A percentile compares a stretch with the other conserved stretches of the same genome.
These are phyloP conservation scores for Ophiostoma ips DNA, from an alignment of 2,329 filamentous ascomycete species.

Conservation along the genomic window DNA sequence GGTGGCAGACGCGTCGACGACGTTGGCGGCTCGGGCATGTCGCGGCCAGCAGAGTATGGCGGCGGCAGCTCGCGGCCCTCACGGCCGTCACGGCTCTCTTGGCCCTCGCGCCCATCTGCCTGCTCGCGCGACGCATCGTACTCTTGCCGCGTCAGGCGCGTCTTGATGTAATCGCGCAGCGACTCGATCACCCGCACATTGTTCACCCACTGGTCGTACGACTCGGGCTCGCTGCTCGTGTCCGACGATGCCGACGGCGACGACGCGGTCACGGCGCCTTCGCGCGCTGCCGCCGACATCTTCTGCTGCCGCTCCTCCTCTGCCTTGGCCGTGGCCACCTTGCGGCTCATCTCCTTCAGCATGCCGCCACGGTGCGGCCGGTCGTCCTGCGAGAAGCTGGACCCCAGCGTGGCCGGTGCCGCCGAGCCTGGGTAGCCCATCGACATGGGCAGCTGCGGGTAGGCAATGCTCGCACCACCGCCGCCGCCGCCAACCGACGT, in stretches of 20 bases:
- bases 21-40: constrained; percentile 18
- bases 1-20: constrained; percentile 14
- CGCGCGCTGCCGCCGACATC: background rate
- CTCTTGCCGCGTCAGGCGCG: constrained; percentile 42
- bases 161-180: constrained; percentile 42
- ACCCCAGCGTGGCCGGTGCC: constrained; percentile 57
- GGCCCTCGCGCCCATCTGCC: background rate
- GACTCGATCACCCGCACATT: constrained; percentile 52
- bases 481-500: constrained; percentile 40
- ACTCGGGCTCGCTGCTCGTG: constrained; percentile 41
- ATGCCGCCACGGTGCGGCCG: constrained; percentile 53
- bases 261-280: constrained; percentile 26
- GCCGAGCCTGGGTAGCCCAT: constrained; percentile 48
- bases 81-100: no score
- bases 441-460: constrained; percentile 61
- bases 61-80: background rate
- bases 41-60: background rate
- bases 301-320: constrained; percentile 21
- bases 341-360: constrained; percentile 43
- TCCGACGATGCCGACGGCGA: constrained; percentile 45
- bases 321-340: constrained; percentile 17
- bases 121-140: constrained; percentile 24
- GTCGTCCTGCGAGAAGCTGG: constrained; percentile 48
- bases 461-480: constrained; percentile 44
- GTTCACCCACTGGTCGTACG: constrained; percentile 51